A percentile compares a stretch with the other conserved stretches of the same genome.
Evolutionary conservation across 129 eudicot species (phyloP).

Genomic region (Tanacetum coccineum): DNA sequence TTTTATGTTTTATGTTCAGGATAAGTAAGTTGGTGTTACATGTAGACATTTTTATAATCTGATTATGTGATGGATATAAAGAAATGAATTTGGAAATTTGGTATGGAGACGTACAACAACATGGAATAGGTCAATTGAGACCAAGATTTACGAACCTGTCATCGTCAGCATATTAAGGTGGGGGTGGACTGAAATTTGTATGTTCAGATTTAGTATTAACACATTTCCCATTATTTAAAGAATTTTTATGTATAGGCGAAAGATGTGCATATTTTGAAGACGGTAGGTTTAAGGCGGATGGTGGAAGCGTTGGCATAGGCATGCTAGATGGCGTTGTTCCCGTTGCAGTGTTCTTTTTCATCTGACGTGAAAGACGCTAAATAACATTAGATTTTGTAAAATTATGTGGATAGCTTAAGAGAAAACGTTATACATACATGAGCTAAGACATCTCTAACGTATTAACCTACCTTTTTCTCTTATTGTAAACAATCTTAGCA

Average conservation of each 20-base stretch:
- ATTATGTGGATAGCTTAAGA: not conserved
- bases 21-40: too few relatives aligned
- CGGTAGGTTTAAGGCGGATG: too few relatives aligned
- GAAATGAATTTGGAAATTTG: too few relatives aligned
- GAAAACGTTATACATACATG: slow-evolving; percentile 46
- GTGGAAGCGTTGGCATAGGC: slow-evolving; percentile 91
- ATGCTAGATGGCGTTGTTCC: slow-evolving; percentile 95
- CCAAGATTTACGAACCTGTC: slow-evolving; percentile 35
- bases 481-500: too few relatives aligned
- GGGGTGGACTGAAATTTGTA: slow-evolving; percentile 60
- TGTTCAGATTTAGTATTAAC: slow-evolving; percentile 54
- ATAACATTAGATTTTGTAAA: not conserved
- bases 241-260: slow-evolving; percentile 80
- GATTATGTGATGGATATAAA: too few relatives aligned
- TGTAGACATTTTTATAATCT: too few relatives aligned
- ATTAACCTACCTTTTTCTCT: too few relatives aligned
- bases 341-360: slow-evolving; percentile 95
- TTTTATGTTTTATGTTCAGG: too few relatives aligned
- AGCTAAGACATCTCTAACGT: slow-evolving; percentile 92
- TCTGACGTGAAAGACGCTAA: slow-evolving; percentile 42
- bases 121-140: slow-evolving; percentile 39
- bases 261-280: slow-evolving; percentile 69
- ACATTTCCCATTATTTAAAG: slow-evolving; percentile 49
- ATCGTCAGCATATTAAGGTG: slow-evolving; percentile 76
- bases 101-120: slow-evolving; percentile 10